These are phyloP conservation scores for Penicillium sp. DNA, from an alignment of 2,329 filamentous ascomycete genomes.

Conservation along the genomic window DNA sequence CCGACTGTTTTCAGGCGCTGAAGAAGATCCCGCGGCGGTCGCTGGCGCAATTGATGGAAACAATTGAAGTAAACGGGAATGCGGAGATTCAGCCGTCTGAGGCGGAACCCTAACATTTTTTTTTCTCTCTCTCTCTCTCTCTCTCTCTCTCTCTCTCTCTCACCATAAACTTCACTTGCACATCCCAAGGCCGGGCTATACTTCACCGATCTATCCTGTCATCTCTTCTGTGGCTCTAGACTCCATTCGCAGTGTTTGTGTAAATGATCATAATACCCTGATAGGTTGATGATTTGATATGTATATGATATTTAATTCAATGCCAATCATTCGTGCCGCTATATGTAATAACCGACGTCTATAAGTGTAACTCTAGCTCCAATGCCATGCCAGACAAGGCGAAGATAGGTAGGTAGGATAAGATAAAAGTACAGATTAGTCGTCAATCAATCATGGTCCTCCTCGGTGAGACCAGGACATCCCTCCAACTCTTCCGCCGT, in stretches of 20 bases:
- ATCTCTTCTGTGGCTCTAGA: neutral
- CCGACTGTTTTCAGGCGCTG: conserved; percentile 38
- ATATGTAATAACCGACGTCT: neutral
- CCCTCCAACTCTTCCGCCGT: conserved; percentile 72
- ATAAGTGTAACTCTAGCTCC: conserved; percentile 4
- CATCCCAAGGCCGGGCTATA: neutral
- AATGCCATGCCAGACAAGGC: conserved; percentile 13
- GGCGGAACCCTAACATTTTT: neutral
- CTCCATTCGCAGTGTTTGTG: conserved; percentile 2
- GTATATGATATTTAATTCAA: conserved; percentile 3
- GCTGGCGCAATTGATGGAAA: conserved; percentile 38
- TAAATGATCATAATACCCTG: conserved; percentile 21
- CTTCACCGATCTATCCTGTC: neutral
- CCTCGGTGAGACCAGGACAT: conserved; percentile 85
- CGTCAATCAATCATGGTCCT: conserved; percentile 72
- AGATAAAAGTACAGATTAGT: neutral
- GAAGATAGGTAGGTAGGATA: conserved; percentile 9
- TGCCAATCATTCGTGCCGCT: neutral
- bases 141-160: too few relatives aligned
- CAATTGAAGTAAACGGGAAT: conserved; percentile 17
- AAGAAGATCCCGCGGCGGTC: conserved; percentile 40
- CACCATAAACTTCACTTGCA: neutral
- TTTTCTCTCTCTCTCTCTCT: neutral
- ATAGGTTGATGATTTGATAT: conserved; percentile 6
- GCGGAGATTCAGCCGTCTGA: neutral